These are phyloP conservation scores for Lipomyces japonicus DNA, from an alignment of 805 yeast species.

Conservation along the genomic window DNA sequence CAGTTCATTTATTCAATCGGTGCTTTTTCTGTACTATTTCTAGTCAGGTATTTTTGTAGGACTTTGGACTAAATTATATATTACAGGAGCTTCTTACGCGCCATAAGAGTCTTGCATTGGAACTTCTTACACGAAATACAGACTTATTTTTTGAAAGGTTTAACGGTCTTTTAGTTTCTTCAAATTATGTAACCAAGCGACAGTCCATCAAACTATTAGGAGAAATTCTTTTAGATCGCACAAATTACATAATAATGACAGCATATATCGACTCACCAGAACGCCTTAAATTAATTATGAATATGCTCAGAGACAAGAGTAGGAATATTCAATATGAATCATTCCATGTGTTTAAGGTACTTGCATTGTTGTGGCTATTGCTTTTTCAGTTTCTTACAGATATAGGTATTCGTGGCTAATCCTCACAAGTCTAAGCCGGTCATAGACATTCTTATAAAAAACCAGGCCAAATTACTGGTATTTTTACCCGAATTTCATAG, in stretches of 20 bases:
- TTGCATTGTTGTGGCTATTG: neutral
- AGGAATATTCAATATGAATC: constrained; percentile 86
- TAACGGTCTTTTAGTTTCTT: constrained; percentile 66
- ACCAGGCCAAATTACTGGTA: constrained; percentile 67
- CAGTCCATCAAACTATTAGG: constrained; percentile 75
- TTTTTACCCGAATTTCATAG: constrained; percentile 66
- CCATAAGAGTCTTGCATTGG: constrained; percentile 66
- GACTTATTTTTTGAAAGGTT: constrained; percentile 57
- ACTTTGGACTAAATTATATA: neutral
- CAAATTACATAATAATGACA: constrained; percentile 69
- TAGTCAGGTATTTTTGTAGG: neutral
- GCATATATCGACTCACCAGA: constrained; percentile 75
- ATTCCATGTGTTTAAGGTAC: constrained; percentile 79
- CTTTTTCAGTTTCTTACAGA: neutral
- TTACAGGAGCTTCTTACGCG: constrained; percentile 56
- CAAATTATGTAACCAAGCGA: constrained; percentile 87
- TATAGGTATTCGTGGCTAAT: constrained; percentile 76
- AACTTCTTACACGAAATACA: constrained; percentile 59
- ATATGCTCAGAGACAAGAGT: constrained; percentile 78
- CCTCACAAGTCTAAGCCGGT: constrained; percentile 82
- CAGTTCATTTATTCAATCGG: neutral
- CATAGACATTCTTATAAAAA: constrained; percentile 75
- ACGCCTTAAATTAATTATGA: constrained; percentile 82
- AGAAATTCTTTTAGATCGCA: constrained; percentile 64
- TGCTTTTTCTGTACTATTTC: neutral